phyloP scores from a whole-genome alignment of 2,329 filamentous ascomycete species.

The Trichoderma hamatum region DNA sequence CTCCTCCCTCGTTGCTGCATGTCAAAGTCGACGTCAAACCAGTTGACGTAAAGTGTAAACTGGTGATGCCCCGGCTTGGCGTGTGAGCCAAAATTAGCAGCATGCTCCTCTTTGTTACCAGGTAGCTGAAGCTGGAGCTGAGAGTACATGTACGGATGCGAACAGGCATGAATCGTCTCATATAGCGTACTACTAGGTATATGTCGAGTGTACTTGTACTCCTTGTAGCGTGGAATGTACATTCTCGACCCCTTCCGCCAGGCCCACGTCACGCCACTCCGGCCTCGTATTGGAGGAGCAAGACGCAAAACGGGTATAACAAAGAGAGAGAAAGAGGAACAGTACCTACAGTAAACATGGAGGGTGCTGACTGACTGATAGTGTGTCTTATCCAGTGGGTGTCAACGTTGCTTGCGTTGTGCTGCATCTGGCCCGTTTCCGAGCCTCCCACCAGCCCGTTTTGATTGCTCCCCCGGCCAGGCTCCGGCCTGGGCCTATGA shows the following conservation, averaged over 20 bases:
- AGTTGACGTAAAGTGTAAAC: not conserved
- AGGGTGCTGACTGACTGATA: conserved; percentile 5
- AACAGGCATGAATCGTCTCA: not conserved
- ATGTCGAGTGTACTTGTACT: not conserved
- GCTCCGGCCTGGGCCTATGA: not conserved
- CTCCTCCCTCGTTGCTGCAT: not conserved
- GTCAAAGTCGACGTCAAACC: not conserved
- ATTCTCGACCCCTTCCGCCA: not conserved
- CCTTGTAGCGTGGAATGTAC: not conserved
- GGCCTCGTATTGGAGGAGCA: conserved; percentile 17
- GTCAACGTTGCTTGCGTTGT: conserved; percentile 24
- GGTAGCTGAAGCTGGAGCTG: not conserved
- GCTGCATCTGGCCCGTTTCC: conserved; percentile 14
- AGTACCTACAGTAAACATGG: not conserved
- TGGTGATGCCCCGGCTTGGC: not conserved
- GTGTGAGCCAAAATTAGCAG: not conserved
- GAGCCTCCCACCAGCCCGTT: conserved; percentile 7
- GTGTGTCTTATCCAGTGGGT: not conserved
- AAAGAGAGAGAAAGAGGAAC: not conserved
- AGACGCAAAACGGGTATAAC: not conserved
- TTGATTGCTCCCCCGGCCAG: not conserved
- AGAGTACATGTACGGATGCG: not conserved
- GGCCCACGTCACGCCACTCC: conserved; percentile 21
- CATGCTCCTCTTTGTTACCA: not conserved
- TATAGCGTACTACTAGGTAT: too few species aligned